phyloP scores from a whole-genome alignment of 768 basidiomycete species.

The Rhizopogon sp. region DNA sequence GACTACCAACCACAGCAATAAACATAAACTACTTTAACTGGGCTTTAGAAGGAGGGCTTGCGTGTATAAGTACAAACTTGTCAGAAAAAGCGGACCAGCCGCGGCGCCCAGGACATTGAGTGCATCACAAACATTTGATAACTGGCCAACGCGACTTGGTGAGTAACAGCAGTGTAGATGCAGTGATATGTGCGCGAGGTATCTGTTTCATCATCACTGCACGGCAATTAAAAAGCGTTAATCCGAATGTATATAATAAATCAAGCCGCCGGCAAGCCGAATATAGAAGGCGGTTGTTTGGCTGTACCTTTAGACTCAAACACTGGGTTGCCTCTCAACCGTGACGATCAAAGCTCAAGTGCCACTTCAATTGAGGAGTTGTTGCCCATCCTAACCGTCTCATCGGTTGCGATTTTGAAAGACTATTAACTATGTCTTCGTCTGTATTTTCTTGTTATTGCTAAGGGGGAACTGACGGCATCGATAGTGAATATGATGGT shows the following conservation, averaged over 20 bases:
- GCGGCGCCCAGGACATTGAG: too few relatives aligned
- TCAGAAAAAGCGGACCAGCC: too few relatives aligned
- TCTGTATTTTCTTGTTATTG: conserved; percentile 19
- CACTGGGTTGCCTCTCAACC: background rate
- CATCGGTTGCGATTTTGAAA: too few relatives aligned
- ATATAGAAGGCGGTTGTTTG: conserved; percentile 19
- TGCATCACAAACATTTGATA: background rate
- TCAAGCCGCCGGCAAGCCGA: background rate
- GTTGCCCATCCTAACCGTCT: background rate
- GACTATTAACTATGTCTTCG: conserved; percentile 17
- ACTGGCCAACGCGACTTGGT: background rate
- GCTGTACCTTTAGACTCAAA: conserved; percentile 19
- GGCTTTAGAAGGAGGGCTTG: background rate
- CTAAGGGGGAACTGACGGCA: background rate
- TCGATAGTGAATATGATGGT: conserved; percentile 11
- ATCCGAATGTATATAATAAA: background rate
- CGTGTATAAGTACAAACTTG: too few relatives aligned
- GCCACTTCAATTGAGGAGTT: background rate
- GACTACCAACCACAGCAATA: background rate
- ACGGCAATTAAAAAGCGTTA: too few relatives aligned
- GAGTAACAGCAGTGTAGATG: background rate
- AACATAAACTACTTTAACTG: background rate
- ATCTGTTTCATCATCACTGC: background rate
- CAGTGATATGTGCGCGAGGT: background rate
- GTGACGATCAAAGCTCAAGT: background rate